Evolutionary conservation across 192 early-diverging fungal species (phyloP).

Genomic region (Backusella tarrabulga): DNA sequence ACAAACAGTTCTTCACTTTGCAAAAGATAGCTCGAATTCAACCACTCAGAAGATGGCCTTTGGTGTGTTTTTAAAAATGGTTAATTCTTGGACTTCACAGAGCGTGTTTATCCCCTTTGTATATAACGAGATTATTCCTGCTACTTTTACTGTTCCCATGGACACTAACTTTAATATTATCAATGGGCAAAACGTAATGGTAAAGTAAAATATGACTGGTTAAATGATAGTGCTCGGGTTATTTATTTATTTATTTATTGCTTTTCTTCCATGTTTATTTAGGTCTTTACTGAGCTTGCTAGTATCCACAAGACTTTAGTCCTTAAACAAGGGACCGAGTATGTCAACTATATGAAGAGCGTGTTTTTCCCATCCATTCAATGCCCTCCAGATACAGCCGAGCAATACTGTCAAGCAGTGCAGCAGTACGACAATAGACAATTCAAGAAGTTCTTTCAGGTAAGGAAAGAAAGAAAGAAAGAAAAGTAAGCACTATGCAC

Average conservation of each 20-base stretch:
- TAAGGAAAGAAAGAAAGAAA: constrained; percentile 30
- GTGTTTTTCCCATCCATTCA: constrained; percentile 62
- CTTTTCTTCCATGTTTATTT: background rate
- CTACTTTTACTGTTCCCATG: constrained; percentile 82
- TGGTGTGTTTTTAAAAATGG: constrained; percentile 65
- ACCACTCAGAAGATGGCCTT: constrained; percentile 65
- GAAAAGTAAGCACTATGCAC: background rate
- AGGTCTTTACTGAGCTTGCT: constrained; percentile 56
- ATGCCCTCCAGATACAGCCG: constrained; percentile 63
- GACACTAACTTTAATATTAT: constrained; percentile 63
- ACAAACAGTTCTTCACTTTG: constrained; percentile 66
- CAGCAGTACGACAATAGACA: constrained; percentile 62
- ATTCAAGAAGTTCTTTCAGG: constrained; percentile 75
- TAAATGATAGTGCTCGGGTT: background rate
- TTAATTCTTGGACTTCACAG: constrained; percentile 57
- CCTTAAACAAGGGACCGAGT: constrained; percentile 54
- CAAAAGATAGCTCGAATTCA: constrained; percentile 60
- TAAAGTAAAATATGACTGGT: constrained; percentile 23
- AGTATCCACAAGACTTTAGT: constrained; percentile 53
- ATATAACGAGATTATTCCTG: constrained; percentile 67
- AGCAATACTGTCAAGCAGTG: constrained; percentile 76
- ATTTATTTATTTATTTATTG: background rate
- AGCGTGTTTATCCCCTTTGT: constrained; percentile 66
- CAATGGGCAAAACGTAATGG: constrained; percentile 75
- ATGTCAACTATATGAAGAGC: constrained; percentile 57